phyloP scores from a whole-genome alignment of 768 basidiomycete genomes.

The Tricholoma flavovirens region DNA sequence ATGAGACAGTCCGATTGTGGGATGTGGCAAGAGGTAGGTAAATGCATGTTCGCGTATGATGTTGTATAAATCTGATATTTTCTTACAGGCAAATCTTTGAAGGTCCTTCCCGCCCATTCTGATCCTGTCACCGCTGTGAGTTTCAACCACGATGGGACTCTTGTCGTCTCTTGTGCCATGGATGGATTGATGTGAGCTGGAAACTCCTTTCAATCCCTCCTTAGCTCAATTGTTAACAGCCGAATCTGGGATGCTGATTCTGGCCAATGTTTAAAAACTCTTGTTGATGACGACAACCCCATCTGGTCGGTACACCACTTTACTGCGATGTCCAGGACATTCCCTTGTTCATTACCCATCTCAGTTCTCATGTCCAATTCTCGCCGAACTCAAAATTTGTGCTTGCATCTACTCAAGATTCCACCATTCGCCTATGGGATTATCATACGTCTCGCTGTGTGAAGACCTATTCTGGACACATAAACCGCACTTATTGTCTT shows the following conservation, averaged over 20 bases:
- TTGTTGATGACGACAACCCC: constrained; percentile 95
- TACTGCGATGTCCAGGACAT: background rate
- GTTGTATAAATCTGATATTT: background rate
- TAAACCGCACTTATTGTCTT: constrained; percentile 80
- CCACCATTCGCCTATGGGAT: constrained; percentile 92
- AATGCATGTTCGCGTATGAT: background rate
- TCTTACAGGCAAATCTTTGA: constrained; percentile 67
- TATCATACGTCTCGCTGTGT: constrained; percentile 86
- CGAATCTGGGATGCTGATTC: constrained; percentile 98
- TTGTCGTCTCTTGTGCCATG: constrained; percentile 93
- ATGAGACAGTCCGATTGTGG: constrained; percentile 97
- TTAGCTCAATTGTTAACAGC: constrained; percentile 36
- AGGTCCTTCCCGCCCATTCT: constrained; percentile 90
- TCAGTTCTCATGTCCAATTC: constrained; percentile 82
- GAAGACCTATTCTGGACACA: constrained; percentile 88
- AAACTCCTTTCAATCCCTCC: background rate
- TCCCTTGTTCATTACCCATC: constrained; percentile 5
- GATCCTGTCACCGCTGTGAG: constrained; percentile 94
- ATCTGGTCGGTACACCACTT: constrained; percentile 53
- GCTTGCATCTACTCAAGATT: constrained; percentile 89
- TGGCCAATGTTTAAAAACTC: constrained; percentile 94
- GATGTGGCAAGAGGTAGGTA: constrained; percentile 79
- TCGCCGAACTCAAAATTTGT: constrained; percentile 91
- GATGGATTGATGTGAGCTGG: constrained; percentile 87
- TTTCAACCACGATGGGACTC: constrained; percentile 92